Base-by-base conservation (phyloP, 345 rosid genomes). In the Citropsis articulata region DNA sequence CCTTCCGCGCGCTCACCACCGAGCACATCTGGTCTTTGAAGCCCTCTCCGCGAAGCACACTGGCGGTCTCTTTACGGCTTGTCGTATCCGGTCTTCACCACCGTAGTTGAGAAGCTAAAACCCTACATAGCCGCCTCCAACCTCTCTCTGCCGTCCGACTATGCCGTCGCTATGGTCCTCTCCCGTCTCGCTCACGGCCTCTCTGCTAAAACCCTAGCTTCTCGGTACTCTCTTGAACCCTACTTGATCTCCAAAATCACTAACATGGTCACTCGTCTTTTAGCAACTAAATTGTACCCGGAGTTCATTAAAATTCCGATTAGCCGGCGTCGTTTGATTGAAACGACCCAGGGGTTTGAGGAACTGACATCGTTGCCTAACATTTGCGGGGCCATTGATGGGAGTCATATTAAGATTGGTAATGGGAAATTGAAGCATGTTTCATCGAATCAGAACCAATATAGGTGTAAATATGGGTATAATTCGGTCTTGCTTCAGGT, bases 121-220 rank as follows among this genome's bases (percentile, higher is more conserved):
- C 99, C 99, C 28, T 89, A 85, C 85, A 92, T 96, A 53, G 76
- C 98, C 28, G 97, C 97, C 27, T 94, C 97, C 0, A 90, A 96
- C 79, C 95, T 94, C 83, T 96, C 98, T 27, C 89, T 94, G 77
- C 99, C 98, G 1, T 89, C 98, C 18, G 98, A 96, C 85, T 96
- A 94, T 73, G 99, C 98, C 2, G 98, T 94, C 25, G 95, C 98
- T 16, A 89, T 94, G 94, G 98, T 94, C 25, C 93, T 96, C 57
- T 96, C 98, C 68, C 89, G 98, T 48, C 93, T 92, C 55, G 85
- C 92, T 9, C 94, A 91, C 72, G 98, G 97, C 77, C 88, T 83
- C 77, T 92, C 99, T 0, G 92, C 97, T 10, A 90, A 89, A 62
- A 83, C 93, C 75, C 78, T 91, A 48, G 97, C 98, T 31, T 73